phyloP scores from a whole-genome alignment of 768 basidiomycete species.

The Mycena indigotica region DNA sequence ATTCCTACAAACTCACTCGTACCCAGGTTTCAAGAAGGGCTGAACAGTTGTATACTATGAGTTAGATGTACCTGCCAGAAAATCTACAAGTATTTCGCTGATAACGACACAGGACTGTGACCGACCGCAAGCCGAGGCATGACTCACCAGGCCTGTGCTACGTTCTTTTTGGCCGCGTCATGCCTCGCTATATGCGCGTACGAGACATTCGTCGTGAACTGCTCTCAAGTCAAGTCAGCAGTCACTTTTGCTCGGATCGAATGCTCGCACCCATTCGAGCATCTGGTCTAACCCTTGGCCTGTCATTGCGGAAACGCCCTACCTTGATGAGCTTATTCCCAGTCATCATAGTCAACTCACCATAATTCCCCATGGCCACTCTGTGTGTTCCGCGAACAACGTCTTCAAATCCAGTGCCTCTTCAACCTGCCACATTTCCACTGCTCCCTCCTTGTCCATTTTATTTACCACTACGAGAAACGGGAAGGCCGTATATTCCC shows the following conservation, averaged over 20 bases:
- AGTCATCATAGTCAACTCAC: neutral
- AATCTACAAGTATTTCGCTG: neutral
- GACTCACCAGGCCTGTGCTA: neutral
- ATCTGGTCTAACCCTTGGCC: conserved; percentile 5
- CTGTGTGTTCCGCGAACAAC: neutral
- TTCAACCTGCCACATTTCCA: neutral
- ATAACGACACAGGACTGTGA: too few species aligned
- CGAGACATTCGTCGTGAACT: conserved; percentile 3
- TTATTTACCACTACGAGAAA: conserved; percentile 15
- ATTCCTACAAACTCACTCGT: neutral
- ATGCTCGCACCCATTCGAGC: conserved; percentile 5
- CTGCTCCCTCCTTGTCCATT: conserved; percentile 3
- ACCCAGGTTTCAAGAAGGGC: conserved; percentile 71
- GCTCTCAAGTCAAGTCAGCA: neutral
- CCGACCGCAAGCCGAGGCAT: too few species aligned
- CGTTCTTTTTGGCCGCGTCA: conserved; percentile 1
- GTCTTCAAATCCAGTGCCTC: neutral
- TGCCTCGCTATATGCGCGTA: neutral
- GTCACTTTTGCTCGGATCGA: neutral
- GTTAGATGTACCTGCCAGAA: neutral
- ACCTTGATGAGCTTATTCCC: neutral
- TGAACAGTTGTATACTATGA: conserved; percentile 25
- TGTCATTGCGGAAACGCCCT: conserved; percentile 9
- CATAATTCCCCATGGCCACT: neutral
- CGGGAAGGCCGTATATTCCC: neutral